phyloP scores from a whole-genome alignment of 2,329 filamentous ascomycete species.

The Hawksworthiomyces lignivorus region DNA sequence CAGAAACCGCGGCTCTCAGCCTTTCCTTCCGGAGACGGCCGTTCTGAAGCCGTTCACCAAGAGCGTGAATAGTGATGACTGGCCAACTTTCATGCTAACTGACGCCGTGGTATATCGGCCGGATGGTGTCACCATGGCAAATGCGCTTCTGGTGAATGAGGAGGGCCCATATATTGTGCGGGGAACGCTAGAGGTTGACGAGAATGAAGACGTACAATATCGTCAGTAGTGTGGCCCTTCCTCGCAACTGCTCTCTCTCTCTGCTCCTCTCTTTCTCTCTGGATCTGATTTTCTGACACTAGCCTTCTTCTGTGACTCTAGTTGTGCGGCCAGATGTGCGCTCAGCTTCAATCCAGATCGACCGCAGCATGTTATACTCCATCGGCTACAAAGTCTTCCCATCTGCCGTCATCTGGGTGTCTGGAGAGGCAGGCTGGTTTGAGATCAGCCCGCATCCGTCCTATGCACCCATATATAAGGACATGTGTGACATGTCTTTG shows the following conservation, averaged over 20 bases:
- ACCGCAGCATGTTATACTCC: slow-evolving; percentile 40
- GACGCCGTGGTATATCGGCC: slow-evolving; percentile 52
- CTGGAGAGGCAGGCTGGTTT: slow-evolving; percentile 59
- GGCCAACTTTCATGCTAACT: slow-evolving; percentile 54
- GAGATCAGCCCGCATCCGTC: slow-evolving; percentile 51
- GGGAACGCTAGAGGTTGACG: slow-evolving; percentile 48
- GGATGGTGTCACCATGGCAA: slow-evolving; percentile 47
- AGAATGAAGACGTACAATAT: slow-evolving; percentile 30
- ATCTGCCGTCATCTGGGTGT: slow-evolving; percentile 61
- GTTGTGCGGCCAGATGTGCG: slow-evolving; percentile 26
- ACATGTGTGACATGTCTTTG: slow-evolving; percentile 55
- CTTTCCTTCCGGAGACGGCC: slow-evolving; percentile 2
- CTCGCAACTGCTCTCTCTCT: too few relatives aligned
- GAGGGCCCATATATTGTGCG: slow-evolving; percentile 54
- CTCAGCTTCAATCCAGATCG: slow-evolving; percentile 44
- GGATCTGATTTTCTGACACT: neutral
- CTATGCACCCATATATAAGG: slow-evolving; percentile 49
- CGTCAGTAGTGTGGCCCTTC: too few relatives aligned
- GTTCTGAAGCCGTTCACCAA: slow-evolving; percentile 28
- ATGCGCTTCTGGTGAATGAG: slow-evolving; percentile 52
- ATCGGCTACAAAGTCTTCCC: slow-evolving; percentile 46
- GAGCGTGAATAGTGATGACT: slow-evolving; percentile 36
- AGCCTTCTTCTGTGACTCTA: slow-evolving; percentile 15
- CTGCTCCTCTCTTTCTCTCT: too few relatives aligned
- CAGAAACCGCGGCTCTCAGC: too few relatives aligned